Evolutionary conservation across 768 basidiomycete genomes (phyloP).

Genomic region (Neoboletus subvelutipes): DNA sequence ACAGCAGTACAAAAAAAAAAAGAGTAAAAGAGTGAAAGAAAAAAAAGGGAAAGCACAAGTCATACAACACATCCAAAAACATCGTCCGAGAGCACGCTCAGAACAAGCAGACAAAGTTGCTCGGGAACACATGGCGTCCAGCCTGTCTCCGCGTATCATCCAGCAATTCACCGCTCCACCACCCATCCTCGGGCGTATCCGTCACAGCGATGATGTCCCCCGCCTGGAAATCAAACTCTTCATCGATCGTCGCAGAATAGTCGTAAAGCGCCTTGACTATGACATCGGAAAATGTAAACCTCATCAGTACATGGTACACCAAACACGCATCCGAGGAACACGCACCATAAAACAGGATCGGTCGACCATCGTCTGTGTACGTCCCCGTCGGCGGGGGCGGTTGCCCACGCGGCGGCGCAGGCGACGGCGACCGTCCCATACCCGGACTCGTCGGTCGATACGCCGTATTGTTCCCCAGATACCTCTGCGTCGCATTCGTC

Average conservation of each 20-base stretch:
- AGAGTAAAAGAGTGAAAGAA: background rate
- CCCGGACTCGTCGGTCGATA: slow-evolving; percentile 47
- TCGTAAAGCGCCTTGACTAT: slow-evolving; percentile 89
- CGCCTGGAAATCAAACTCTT: slow-evolving; percentile 95
- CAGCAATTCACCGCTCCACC: slow-evolving; percentile 94
- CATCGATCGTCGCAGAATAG: slow-evolving; percentile 79
- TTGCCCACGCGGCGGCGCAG: slow-evolving; percentile 38
- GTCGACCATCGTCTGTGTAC: slow-evolving; percentile 77
- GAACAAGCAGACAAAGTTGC: slow-evolving; percentile 84
- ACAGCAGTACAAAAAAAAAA: background rate
- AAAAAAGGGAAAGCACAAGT: background rate
- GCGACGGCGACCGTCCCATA: slow-evolving; percentile 49
- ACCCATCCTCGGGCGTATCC: slow-evolving; percentile 91
- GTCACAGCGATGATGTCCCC: slow-evolving; percentile 97
- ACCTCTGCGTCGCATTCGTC: slow-evolving; percentile 34
- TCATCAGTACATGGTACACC: background rate
- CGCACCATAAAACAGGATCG: slow-evolving; percentile 88
- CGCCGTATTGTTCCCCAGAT: slow-evolving; percentile 18
- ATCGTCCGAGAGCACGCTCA: slow-evolving; percentile 26
- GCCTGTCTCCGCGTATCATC: slow-evolving; percentile 69
- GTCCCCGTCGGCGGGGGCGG: slow-evolving; percentile 64
- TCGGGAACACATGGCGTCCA: slow-evolving; percentile 81
- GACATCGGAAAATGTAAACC: background rate
- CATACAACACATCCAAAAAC: background rate
- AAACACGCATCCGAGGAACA: background rate